Percentiles rank a stretch among this genome's conserved stretches.
Evolutionary conservation across 2,329 filamentous ascomycete species (phyloP).

Genomic region (Rutstroemia sp.): DNA sequence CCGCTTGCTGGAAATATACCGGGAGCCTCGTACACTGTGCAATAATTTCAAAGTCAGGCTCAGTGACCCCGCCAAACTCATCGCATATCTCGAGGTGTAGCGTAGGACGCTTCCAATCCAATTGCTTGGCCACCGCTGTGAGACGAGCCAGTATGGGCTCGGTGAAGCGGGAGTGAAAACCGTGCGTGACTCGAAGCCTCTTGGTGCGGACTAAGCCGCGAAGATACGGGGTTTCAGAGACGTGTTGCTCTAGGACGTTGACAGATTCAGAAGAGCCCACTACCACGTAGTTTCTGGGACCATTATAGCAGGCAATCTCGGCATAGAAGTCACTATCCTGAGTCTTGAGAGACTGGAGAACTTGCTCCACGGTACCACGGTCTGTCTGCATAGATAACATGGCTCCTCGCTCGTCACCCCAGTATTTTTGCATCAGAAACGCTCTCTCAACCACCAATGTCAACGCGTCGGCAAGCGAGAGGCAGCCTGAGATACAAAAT

Average conservation of each 20-base stretch:
- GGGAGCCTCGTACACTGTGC: too few relatives aligned
- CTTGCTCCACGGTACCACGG: too few relatives aligned
- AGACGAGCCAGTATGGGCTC: slow-evolving; percentile 20
- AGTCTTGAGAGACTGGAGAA: too few relatives aligned
- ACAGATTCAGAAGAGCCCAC: not conserved
- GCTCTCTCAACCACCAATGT: slow-evolving; percentile 30
- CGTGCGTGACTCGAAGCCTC: slow-evolving; percentile 16
- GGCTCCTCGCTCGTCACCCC: slow-evolving; percentile 30
- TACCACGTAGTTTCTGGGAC: too few relatives aligned
- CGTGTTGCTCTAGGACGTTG: slow-evolving; percentile 18
- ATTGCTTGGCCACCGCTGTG: slow-evolving; percentile 16
- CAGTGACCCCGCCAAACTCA: not conserved
- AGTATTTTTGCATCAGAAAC: slow-evolving; percentile 26
- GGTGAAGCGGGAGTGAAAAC: slow-evolving; percentile 27
- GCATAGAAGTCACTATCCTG: too few relatives aligned
- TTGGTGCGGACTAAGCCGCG: slow-evolving; percentile 16
- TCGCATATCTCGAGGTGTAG: slow-evolving; percentile 7
- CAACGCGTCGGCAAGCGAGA: slow-evolving; percentile 30
- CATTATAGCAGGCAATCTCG: too few relatives aligned
- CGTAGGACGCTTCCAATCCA: slow-evolving; percentile 18
- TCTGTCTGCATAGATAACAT: slow-evolving; percentile 26
- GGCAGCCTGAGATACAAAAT: slow-evolving; percentile 29
- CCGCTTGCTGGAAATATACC: too few relatives aligned
- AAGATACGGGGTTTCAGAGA: slow-evolving; percentile 21
- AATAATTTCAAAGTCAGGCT: too few relatives aligned